Evolutionary conservation across 2,329 filamentous ascomycete genomes (phyloP).

Genomic region (Beauveria caledonica): DNA sequence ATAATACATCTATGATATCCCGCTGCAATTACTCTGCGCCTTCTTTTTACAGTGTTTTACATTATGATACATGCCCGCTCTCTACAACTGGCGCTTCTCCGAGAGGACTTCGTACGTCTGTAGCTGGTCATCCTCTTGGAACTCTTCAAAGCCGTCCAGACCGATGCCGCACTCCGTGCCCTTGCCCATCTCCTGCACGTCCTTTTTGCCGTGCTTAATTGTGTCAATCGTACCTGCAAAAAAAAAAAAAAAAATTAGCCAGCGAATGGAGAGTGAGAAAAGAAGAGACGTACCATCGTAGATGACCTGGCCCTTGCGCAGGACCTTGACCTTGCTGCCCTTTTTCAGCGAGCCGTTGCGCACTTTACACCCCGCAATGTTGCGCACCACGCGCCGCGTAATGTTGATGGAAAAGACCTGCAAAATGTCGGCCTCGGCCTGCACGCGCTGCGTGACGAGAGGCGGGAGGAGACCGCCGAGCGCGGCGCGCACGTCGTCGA

Average conservation of each 20-base stretch:
- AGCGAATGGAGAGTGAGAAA: neutral
- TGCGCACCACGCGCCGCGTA: conserved; percentile 59
- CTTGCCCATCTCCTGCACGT: conserved; percentile 82
- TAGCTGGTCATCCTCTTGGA: conserved; percentile 74
- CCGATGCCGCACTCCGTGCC: conserved; percentile 88
- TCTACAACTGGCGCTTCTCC: conserved; percentile 57
- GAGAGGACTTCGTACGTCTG: conserved; percentile 76
- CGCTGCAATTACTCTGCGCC: neutral
- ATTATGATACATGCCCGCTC: neutral
- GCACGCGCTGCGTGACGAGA: conserved; percentile 58
- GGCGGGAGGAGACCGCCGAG: conserved; percentile 64
- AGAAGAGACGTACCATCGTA: conserved; percentile 64
- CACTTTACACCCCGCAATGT: conserved; percentile 82
- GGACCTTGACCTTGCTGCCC: conserved; percentile 58
- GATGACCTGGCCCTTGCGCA: conserved; percentile 61
- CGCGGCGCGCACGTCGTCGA: conserved; percentile 61
- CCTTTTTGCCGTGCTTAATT: conserved; percentile 88
- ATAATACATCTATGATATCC: conserved; percentile 8
- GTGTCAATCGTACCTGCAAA: conserved; percentile 63
- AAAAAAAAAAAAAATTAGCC: neutral
- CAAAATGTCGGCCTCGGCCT: conserved; percentile 80
- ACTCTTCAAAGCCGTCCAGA: conserved; percentile 71
- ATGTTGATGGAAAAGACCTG: conserved; percentile 79
- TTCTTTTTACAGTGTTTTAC: conserved; percentile 2
- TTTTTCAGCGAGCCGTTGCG: conserved; percentile 67